A percentile compares a stretch with the other conserved stretches of the same genome.
phyloP scores from a whole-genome alignment of 169 alveolate species.

The Eimeria acervulina region DNA sequence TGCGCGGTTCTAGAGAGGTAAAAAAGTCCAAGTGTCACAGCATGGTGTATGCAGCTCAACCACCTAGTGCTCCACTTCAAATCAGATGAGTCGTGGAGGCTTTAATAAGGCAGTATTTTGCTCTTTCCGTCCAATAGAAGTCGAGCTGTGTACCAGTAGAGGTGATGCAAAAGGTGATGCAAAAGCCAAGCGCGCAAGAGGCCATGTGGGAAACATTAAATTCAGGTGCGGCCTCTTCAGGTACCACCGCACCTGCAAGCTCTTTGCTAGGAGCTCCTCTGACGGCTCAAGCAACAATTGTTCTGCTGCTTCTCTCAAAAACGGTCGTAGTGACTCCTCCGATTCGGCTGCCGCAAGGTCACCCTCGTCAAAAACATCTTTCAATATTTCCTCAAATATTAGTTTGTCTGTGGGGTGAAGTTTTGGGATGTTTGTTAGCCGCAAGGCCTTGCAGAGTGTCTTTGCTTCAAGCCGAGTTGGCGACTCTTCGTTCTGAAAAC shows the following conservation, averaged over 20 bases:
- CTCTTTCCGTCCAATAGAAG: neutral
- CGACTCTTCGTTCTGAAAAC: neutral
- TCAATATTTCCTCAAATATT: conserved; percentile 59
- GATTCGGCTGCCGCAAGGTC: conserved; percentile 51
- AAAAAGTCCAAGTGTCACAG: neutral
- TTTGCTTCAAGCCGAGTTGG: conserved; percentile 46
- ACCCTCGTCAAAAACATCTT: conserved; percentile 38
- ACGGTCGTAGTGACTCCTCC: conserved; percentile 77
- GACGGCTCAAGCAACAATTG: conserved; percentile 86
- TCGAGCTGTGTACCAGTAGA: neutral
- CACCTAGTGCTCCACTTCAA: neutral
- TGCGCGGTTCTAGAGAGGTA: neutral
- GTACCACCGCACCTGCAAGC: conserved; percentile 72
- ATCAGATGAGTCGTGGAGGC: neutral
- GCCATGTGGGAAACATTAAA: neutral
- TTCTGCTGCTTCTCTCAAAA: conserved; percentile 84
- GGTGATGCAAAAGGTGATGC: neutral
- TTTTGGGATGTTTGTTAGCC: conserved; percentile 59
- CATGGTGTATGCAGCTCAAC: neutral
- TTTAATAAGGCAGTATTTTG: neutral
- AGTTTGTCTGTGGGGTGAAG: conserved; percentile 72
- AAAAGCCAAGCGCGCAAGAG: neutral
- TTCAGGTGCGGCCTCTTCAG: neutral
- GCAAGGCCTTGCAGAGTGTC: conserved; percentile 66
- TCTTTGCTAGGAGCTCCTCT: conserved; percentile 86